phyloP scores from a whole-genome alignment of 805 yeast genomes.

The Myxozyma monticola region DNA sequence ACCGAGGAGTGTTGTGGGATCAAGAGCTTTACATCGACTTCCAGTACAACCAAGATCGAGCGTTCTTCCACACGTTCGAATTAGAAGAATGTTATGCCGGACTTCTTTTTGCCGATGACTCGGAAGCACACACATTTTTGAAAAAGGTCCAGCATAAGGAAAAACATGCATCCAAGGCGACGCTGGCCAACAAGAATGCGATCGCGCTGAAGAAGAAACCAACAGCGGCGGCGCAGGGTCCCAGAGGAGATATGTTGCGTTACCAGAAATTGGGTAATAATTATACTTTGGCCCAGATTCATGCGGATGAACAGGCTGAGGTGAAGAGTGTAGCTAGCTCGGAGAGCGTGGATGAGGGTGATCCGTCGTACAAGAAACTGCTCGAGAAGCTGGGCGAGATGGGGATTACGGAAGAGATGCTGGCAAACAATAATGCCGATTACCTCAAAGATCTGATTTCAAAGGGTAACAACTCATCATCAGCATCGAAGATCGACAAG shows the following conservation, averaged over 20 bases:
- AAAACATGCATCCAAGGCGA: conserved; percentile 84
- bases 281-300: conserved; percentile 41
- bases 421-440: conserved; percentile 72
- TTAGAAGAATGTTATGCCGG: conserved; percentile 88
- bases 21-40: conserved; percentile 90
- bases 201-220: conserved; percentile 67
- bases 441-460: conserved; percentile 77
- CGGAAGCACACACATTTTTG: conserved; percentile 81
- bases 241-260: conserved; percentile 50
- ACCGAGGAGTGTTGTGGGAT: conserved; percentile 92
- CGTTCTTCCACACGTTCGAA: conserved; percentile 93
- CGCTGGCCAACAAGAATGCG: conserved; percentile 83
- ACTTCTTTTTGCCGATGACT: conserved; percentile 80
- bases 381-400: conserved; percentile 70
- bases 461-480: conserved; percentile 69
- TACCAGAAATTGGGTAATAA: conserved; percentile 28
- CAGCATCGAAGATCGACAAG: conserved; percentile 45
- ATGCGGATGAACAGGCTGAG: conserved; percentile 18
- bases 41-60: conserved; percentile 87
- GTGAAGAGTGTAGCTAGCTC: conserved; percentile 16
- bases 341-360: conserved; percentile 48
- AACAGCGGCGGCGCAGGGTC: conserved; percentile 50
- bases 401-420: conserved; percentile 85
- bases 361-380: conserved; percentile 64
- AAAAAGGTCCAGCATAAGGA: conserved; percentile 73